phyloP scores from a whole-genome alignment of 805 yeast species.

The Jamesozyma piceae region DNA sequence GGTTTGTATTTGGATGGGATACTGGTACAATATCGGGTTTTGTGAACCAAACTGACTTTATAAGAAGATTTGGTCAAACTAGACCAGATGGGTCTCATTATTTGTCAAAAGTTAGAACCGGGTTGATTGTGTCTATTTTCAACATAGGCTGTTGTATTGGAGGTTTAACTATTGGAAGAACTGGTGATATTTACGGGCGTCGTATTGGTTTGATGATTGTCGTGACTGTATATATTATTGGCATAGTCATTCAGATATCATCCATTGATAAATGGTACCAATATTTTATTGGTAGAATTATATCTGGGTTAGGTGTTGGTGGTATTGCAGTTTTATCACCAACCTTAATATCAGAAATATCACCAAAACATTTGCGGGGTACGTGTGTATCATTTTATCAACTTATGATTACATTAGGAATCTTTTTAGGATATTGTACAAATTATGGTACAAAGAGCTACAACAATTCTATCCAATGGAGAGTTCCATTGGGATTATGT shows the following conservation, averaged over 20 bases:
- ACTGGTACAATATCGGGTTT: slow-evolving; percentile 1
- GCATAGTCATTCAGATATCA: background rate
- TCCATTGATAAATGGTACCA: no score
- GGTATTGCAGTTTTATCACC: slow-evolving; percentile 1
- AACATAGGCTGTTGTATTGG: slow-evolving; percentile 1
- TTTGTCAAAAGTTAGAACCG: background rate
- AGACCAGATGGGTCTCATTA: background rate
- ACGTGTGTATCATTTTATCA: background rate
- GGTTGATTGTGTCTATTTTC: background rate
- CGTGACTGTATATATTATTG: background rate
- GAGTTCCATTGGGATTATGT: slow-evolving; percentile 1
- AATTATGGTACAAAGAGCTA: slow-evolving; percentile 1
- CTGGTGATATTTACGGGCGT: slow-evolving; percentile 1
- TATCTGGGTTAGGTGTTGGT: slow-evolving; percentile 2
- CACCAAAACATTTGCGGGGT: slow-evolving; percentile 2
- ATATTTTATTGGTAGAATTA: no score
- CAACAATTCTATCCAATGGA: slow-evolving; percentile 1
- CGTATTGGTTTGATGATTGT: slow-evolving; percentile 1
- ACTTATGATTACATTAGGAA: slow-evolving; percentile 1
- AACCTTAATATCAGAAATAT: slow-evolving; percentile 1
- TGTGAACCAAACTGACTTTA: slow-evolving; percentile 1
- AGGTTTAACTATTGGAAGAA: background rate
- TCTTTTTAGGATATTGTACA: slow-evolving; percentile 1
- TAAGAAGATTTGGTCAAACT: slow-evolving; percentile 1
- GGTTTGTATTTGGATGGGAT: slow-evolving; percentile 2